These are phyloP conservation scores for Fusarium newnesense DNA, from an alignment of 2,329 filamentous ascomycete genomes.

Conservation along the genomic window DNA sequence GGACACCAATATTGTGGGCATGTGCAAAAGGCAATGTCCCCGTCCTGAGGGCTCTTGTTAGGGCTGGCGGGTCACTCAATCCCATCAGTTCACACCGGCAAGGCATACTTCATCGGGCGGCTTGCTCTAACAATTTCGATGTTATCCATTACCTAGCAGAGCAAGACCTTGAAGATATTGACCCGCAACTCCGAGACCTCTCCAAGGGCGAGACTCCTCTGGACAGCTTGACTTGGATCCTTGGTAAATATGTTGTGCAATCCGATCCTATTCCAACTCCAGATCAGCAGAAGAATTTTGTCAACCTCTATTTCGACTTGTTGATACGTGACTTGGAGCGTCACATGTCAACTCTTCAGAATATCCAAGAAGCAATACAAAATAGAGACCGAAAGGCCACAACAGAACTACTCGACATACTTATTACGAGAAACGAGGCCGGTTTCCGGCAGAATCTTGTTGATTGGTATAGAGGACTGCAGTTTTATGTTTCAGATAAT, in stretches of 20 bases:
- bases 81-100: fast-evolving
- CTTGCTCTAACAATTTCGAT: fast-evolving
- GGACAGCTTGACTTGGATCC: fast-evolving
- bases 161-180: neutral
- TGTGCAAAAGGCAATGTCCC: fast-evolving
- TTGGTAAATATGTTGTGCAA: fast-evolving
- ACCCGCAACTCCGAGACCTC: fast-evolving
- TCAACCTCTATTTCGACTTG: neutral
- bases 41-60: neutral
- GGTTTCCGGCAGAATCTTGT: neutral
- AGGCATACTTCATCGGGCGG: fast-evolving
- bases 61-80: neutral
- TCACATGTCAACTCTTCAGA: neutral
- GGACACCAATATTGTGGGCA: fast-evolving
- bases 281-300: neutral
- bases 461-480: slow-evolving; percentile 24
- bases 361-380: neutral
- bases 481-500: neutral
- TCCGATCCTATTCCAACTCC: fast-evolving
- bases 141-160: neutral
- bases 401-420: fast-evolving
- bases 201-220: fast-evolving
- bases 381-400: fast-evolving
- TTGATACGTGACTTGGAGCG: neutral
- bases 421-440: neutral